phyloP scores from a whole-genome alignment of 2,329 filamentous ascomycete genomes.

The Monosporascus sp. region DNA sequence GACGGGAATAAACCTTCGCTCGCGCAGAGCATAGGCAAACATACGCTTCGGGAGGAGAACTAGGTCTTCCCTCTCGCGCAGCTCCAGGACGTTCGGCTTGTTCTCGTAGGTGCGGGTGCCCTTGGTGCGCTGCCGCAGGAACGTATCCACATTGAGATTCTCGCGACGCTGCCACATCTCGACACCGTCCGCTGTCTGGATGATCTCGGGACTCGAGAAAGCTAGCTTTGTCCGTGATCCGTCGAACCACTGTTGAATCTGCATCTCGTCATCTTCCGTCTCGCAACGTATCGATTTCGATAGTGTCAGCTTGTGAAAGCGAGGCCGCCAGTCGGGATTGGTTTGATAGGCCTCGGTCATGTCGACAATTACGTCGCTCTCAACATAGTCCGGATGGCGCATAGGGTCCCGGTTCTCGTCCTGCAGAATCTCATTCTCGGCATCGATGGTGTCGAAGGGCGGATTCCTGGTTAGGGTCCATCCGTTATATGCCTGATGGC shows the following conservation, averaged over 20 bases:
- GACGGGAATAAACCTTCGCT: conserved; percentile 34
- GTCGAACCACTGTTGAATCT: conserved; percentile 34
- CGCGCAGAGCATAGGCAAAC: conserved; percentile 36
- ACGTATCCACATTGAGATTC: conserved; percentile 28
- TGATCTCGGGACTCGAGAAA: conserved; percentile 29
- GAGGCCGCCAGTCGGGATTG: conserved; percentile 33
- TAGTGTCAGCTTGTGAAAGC: conserved; percentile 22
- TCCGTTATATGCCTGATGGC: conserved; percentile 35
- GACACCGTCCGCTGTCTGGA: conserved; percentile 31
- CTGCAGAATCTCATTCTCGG: conserved; percentile 27
- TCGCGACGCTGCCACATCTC: conserved; percentile 33
- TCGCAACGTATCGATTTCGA: conserved; percentile 27
- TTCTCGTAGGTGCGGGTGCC: conserved; percentile 30
- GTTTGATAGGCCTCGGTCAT: conserved; percentile 35
- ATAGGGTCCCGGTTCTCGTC: conserved; percentile 25
- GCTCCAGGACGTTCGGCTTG: conserved; percentile 20
- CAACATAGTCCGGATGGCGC: conserved; percentile 34
- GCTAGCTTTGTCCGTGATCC: conserved; percentile 24
- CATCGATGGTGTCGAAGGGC: conserved; percentile 18
- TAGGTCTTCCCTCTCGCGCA: conserved; percentile 22
- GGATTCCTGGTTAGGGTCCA: conserved; percentile 38
- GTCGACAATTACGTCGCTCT: conserved; percentile 39
- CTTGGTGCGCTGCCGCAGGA: conserved; percentile 30
- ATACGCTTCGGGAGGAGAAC: conserved; percentile 36
- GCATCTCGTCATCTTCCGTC: conserved; percentile 29